Evolutionary conservation across 1,284 basidiomycete species (phyloP).

Genomic region (Trichosporon sp.): DNA sequence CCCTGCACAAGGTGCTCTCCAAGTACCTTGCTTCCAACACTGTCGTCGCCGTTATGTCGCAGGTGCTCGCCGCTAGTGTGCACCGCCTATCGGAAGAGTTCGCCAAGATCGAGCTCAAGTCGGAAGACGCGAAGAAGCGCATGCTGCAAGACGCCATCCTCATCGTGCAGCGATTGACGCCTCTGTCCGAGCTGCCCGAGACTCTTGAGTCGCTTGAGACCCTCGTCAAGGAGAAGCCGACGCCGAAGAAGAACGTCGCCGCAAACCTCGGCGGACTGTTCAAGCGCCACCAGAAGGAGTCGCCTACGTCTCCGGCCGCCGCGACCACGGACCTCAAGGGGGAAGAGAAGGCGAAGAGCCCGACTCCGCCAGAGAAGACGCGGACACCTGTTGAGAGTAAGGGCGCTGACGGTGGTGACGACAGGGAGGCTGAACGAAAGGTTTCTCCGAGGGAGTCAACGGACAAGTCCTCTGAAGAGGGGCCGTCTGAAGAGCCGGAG

Average conservation of each 20-base stretch:
- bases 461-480: slow-evolving; percentile 4
- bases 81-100: slow-evolving; percentile 83
- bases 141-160: slow-evolving; percentile 75
- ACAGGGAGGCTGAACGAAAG: background rate
- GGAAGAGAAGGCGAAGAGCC: background rate
- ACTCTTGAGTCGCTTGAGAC: slow-evolving; percentile 70
- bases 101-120: slow-evolving; percentile 74
- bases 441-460: slow-evolving; percentile 15
- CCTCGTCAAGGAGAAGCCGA: slow-evolving; percentile 71
- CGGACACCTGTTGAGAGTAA: slow-evolving; percentile 9
- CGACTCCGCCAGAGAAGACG: background rate
- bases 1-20: slow-evolving; percentile 92
- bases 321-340: slow-evolving; percentile 3
- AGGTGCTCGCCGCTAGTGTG: slow-evolving; percentile 89
- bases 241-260: slow-evolving; percentile 48
- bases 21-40: slow-evolving; percentile 78
- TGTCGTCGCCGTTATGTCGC: slow-evolving; percentile 88
- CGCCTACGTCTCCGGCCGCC: background rate
- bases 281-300: slow-evolving; percentile 34
- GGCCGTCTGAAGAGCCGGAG: background rate
- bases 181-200: slow-evolving; percentile 65
- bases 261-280: slow-evolving; percentile 49
- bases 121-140: slow-evolving; percentile 76
- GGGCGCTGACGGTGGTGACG: slow-evolving; percentile 3
- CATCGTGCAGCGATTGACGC: slow-evolving; percentile 71